Evolutionary conservation across 2,329 filamentous ascomycete species (phyloP).

Genomic region (Zalaria obscura): DNA sequence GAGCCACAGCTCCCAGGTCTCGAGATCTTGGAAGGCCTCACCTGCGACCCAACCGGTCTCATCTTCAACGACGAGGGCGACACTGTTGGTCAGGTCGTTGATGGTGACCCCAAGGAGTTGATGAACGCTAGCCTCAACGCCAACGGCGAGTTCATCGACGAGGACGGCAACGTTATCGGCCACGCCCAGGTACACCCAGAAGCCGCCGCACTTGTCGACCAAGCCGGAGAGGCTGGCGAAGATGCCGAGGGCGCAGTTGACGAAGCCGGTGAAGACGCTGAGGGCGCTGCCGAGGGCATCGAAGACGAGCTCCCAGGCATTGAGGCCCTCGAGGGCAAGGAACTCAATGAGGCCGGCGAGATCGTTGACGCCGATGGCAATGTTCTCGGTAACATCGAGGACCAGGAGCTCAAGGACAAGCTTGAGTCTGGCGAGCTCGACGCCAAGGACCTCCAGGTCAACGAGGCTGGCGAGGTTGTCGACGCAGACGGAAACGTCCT

Average conservation of each 20-base stretch:
- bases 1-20: conserved; percentile 25
- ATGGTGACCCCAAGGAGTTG: conserved; percentile 33
- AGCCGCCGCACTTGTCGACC: conserved; percentile 21
- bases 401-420: conserved; percentile 26
- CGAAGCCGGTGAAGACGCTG: conserved; percentile 15
- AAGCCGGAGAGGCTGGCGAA: conserved; percentile 19
- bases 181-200: conserved; percentile 36
- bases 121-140: conserved; percentile 36
- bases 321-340: conserved; percentile 36
- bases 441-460: conserved; percentile 34
- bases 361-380: conserved; percentile 35
- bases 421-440: conserved; percentile 24
- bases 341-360: conserved; percentile 35
- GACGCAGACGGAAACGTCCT: conserved; percentile 37
- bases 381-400: conserved; percentile 34
- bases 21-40: conserved; percentile 32
- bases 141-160: conserved; percentile 40
- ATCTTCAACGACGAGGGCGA: conserved; percentile 38
- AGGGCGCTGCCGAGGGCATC: conserved; percentile 19
- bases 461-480: conserved; percentile 36
- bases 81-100: conserved; percentile 31
- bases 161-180: conserved; percentile 39
- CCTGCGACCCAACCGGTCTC: conserved; percentile 30
- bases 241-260: conserved; percentile 13
- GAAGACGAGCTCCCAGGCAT: conserved; percentile 37